Evolutionary conservation across 2,329 filamentous ascomycete genomes (phyloP).

Genomic region (Penicillium sp.): DNA sequence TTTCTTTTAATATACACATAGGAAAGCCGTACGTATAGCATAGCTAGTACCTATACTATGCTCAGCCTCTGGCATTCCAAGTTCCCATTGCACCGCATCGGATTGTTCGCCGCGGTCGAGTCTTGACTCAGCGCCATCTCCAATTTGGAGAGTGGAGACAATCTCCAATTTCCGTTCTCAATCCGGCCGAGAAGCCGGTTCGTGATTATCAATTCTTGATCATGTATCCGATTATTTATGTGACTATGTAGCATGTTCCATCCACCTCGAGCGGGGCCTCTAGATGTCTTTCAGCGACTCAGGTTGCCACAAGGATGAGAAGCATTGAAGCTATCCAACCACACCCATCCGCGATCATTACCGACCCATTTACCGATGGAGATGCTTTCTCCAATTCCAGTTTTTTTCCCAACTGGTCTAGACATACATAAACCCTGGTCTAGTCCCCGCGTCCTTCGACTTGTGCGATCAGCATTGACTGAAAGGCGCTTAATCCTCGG

Average conservation of each 20-base stretch:
- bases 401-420: slow-evolving; percentile 2
- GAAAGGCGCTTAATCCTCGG: neutral
- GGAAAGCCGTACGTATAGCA: no score
- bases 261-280: neutral
- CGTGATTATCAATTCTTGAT: neutral
- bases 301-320: no score
- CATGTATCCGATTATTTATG: neutral
- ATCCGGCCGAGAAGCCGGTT: neutral
- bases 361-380: slow-evolving; percentile 5
- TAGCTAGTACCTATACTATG: no score
- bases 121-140: slow-evolving; percentile 12
- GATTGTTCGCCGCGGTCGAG: no score
- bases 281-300: no score
- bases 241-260: neutral
- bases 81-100: no score
- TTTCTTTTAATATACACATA: no score
- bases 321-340: no score
- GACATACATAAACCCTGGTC: neutral
- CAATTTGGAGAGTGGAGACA: slow-evolving; percentile 18
- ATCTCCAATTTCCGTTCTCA: slow-evolving; percentile 1
- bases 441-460: neutral
- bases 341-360: no score
- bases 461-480: neutral
- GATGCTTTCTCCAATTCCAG: slow-evolving; percentile 22
- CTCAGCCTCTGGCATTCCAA: no score